phyloP scores from a whole-genome alignment of 2,329 filamentous ascomycete species.

The Botryotinia convoluta region DNA sequence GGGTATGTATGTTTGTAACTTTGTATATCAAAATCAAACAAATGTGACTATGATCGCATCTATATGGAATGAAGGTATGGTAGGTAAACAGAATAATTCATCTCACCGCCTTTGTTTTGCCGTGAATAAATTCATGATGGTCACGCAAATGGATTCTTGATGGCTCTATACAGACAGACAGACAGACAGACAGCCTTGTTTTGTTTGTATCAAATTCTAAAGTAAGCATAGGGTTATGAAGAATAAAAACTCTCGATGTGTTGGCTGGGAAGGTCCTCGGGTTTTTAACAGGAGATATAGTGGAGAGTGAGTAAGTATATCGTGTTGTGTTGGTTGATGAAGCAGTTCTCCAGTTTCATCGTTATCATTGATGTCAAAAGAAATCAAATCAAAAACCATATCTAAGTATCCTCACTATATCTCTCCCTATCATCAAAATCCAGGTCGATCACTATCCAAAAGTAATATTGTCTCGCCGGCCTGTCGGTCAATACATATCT shows the following conservation, averaged over 20 bases:
- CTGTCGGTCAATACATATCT: neutral
- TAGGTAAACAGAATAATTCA: neutral
- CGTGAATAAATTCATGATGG: neutral
- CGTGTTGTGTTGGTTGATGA: neutral
- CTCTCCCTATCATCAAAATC: neutral
- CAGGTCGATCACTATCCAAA: neutral
- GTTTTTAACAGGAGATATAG: neutral
- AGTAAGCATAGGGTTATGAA: rapidly evolving
- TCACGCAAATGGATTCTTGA: neutral
- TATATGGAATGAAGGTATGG: neutral
- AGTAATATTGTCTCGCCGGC: neutral
- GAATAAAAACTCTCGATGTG: neutral
- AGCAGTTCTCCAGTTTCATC: neutral
- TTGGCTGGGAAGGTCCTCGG: neutral
- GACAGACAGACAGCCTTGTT: neutral
- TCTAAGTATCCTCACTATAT: neutral
- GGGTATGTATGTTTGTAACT: neutral
- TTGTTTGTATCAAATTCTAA: neutral
- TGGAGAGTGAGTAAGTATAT: neutral
- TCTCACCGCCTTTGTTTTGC: neutral
- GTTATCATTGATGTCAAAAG: neutral
- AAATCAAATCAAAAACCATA: neutral
- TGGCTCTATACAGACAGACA: neutral
- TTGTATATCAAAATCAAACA: neutral
- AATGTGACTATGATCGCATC: neutral